Evolutionary conservation across 495 filamentous ascomycete genomes (phyloP).

Genomic region (Lophiostoma macrostomum): DNA sequence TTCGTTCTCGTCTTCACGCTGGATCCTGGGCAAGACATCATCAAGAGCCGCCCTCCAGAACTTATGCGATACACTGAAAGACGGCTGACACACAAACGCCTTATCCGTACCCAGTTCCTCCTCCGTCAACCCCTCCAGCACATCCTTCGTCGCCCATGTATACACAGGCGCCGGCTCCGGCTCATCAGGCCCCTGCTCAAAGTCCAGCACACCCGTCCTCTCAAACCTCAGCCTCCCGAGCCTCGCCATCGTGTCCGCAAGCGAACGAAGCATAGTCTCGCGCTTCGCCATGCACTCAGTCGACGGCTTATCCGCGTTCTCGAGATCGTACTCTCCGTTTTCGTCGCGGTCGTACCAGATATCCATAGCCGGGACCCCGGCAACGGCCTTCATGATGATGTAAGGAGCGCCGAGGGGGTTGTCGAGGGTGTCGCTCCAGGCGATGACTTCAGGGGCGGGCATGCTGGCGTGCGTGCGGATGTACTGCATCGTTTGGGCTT

Average conservation of each 20-base stretch:
- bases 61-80: too few relatives aligned
- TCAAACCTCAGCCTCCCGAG: background rate
- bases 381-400: slow-evolving; percentile 23
- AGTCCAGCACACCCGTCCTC: background rate
- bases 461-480: slow-evolving; percentile 18
- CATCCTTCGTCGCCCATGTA: background rate
- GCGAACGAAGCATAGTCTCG: background rate
- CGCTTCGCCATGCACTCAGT: background rate
- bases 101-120: background rate
- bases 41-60: too few relatives aligned
- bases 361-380: slow-evolving; percentile 6
- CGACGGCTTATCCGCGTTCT: background rate
- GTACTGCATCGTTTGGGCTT: background rate
- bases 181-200: background rate
- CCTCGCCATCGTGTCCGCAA: background rate
- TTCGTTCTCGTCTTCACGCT: too few relatives aligned
- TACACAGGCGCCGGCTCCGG: background rate
- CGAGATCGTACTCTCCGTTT: background rate
- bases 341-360: slow-evolving; percentile 39
- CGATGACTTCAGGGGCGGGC: slow-evolving; percentile 29
- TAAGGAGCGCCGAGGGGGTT: slow-evolving; percentile 21
- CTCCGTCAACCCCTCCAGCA: background rate
- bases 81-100: too few relatives aligned
- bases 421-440: background rate
- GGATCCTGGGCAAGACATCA: too few relatives aligned